Evolutionary conservation across 108 stramenopile species (phyloP), one percentile per base, ranked within the genome.

Genomic region (Seminavis robusta): DNA sequence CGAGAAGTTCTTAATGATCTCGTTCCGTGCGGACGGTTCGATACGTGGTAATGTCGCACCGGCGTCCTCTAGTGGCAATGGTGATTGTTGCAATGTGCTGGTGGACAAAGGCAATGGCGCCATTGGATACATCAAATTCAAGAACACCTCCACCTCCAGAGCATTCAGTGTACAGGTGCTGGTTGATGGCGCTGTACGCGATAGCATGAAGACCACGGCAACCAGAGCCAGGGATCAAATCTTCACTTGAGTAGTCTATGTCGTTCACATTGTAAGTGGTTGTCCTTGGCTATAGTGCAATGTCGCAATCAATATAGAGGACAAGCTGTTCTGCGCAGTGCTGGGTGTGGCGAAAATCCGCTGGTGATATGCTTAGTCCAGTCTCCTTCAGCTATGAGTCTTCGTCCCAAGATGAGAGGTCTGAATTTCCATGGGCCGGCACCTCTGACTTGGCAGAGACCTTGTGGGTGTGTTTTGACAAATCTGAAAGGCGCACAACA

Each of bases 141-240:
- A 61, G 32, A 25, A 37, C 33, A 4, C 59, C 59, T 19, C 59
- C 59, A 38, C 47, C 47, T 10, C 32, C 32, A 9, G 32, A 24
- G 33, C 59, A 61, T 49, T 61, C 59, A 2, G 21, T 4, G 28
- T 61, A 61, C 8, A 61, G 36, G 19, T 61, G 59, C 33, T 49
- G 9, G 47, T 61, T 61, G 16, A 21, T 23, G 11, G 23, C 33
- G n/a, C 24, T 27, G 23, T 61, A 61, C 20, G 59, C 30, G 33
- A 61, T 61, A 3, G 59, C 47, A 26, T 48, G 47, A 23, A 16
- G 24, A 7, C 41, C 40, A 21, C 37, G 38, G 20, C 37, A 37
- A 37, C 8, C 13, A 37, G 36, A 11, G 36, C 8, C 8, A 36
- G 11, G 36, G 36, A 36, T 36, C 11, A 36, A 36, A 36, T 11